Conservation (phyloP, 179 eudicot genomes). For the Pouteria campechiana region DNA sequence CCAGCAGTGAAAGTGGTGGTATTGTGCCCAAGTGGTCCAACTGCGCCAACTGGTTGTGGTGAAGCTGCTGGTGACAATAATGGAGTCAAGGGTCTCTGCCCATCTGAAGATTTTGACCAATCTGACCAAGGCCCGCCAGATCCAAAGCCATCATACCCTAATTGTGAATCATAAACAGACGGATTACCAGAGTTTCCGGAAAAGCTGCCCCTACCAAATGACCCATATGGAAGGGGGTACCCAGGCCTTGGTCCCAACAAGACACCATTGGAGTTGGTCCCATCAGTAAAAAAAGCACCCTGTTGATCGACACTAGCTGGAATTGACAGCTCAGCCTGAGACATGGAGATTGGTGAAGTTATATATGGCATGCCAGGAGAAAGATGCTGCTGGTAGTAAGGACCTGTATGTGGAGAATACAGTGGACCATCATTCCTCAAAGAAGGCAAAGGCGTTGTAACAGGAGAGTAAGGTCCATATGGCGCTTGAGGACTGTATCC, state of each 20-base stretch:
- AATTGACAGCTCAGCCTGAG: conserved; percentile 2
- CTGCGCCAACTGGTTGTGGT: background rate
- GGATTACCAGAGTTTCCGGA: conserved; percentile 3
- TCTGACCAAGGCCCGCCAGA: conserved; percentile 5
- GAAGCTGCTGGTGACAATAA: conserved; percentile 12
- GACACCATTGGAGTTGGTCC: conserved; percentile 16
- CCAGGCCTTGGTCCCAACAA: conserved; percentile 4
- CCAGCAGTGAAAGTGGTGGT: too few relatives aligned
- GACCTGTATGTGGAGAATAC: conserved; percentile 1
- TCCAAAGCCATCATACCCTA: conserved; percentile 3
- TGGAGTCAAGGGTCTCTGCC: conserved; percentile 2
- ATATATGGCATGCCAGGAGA: conserved; percentile 8
- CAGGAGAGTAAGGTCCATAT: conserved; percentile 9
- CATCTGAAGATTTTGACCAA: conserved; percentile 5
- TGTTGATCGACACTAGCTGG: conserved; percentile 1
- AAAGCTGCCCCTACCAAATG: conserved; percentile 7
- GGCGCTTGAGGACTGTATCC: conserved; percentile 7
- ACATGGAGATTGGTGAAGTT: conserved; percentile 1
- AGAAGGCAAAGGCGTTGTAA: conserved; percentile 7
- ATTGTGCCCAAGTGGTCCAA: conserved; percentile 6
- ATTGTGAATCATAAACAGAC: conserved; percentile 3
- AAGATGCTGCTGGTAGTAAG: conserved; percentile 5
- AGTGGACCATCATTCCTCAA: conserved; percentile 1
- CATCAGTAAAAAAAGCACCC: too few relatives aligned
- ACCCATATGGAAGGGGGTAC: background rate